Conservation (phyloP, 2,329 filamentous ascomycete genomes). For the Chalaropsis ovoidea region DNA sequence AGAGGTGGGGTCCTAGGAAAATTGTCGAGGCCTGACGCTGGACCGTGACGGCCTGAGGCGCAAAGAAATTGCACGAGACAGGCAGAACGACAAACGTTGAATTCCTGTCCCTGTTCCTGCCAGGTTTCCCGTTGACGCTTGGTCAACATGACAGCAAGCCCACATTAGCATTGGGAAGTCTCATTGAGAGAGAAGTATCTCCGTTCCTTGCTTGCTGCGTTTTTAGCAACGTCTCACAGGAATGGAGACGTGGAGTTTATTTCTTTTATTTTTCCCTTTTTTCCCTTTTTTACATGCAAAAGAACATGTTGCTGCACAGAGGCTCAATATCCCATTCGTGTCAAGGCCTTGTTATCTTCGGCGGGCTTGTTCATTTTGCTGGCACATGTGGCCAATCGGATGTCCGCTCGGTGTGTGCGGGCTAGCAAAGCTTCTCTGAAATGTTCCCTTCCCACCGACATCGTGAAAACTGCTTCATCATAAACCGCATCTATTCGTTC, state of each 20-base stretch:
- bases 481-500: background rate
- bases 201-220: background rate
- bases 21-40: conserved; percentile 24
- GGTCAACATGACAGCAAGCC: background rate
- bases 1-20: conserved; percentile 25
- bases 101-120: conserved; percentile 10
- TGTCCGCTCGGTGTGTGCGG: no score
- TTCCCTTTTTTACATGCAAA: background rate
- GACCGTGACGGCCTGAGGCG: conserved; percentile 24
- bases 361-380: no score
- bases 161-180: background rate
- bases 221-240: background rate
- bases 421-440: no score
- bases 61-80: background rate
- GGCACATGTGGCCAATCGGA: no score
- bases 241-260: background rate
- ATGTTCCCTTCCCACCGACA: no score
- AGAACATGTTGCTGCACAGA: background rate
- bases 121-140: background rate
- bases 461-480: background rate
- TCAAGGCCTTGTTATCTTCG: background rate
- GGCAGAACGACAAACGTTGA: background rate
- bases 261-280: no score
- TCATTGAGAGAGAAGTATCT: background rate
- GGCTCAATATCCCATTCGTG: no score